A percentile compares a stretch with the other conserved stretches of the same genome.
phyloP scores from a whole-genome alignment of 345 rosid species.

The Erucastrum elatum region DNA sequence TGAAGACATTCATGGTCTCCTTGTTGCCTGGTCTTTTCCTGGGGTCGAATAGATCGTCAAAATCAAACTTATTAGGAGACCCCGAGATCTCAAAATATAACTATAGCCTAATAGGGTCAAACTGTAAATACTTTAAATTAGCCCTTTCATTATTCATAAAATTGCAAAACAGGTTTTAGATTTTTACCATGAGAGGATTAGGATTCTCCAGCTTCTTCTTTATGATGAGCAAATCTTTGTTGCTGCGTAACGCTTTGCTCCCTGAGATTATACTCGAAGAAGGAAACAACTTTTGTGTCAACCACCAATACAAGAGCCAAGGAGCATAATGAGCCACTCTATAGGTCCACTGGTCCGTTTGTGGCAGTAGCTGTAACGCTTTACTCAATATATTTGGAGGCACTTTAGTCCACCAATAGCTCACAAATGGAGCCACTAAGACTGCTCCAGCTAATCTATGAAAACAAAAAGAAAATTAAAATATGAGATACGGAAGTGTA shows the following conservation, averaged over 20 bases:
- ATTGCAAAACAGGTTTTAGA: neutral
- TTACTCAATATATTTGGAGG: constrained; percentile 50
- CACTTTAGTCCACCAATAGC: constrained; percentile 83
- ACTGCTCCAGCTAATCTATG: constrained; percentile 66
- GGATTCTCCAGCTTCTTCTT: constrained; percentile 46
- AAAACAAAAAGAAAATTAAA: neutral
- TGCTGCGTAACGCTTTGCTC: constrained; percentile 43
- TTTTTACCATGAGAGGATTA: constrained; percentile 49
- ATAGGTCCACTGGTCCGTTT: constrained; percentile 58
- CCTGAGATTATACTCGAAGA: constrained; percentile 52
- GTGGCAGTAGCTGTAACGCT: constrained; percentile 43
- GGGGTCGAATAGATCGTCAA: neutral
- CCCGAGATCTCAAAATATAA: too few relatives aligned
- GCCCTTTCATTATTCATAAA: neutral
- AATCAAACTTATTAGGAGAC: too few relatives aligned
- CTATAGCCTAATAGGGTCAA: neutral
- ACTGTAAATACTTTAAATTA: neutral
- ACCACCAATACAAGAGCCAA: constrained; percentile 86
- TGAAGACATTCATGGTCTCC: constrained; percentile 63
- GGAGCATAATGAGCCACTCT: constrained; percentile 65
- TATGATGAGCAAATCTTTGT: constrained; percentile 47
- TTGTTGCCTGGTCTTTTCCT: constrained; percentile 67
- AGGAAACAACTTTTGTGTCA: constrained; percentile 78
- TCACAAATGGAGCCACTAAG: constrained; percentile 73
- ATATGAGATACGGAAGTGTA: neutral